Percentiles rank a stretch among this genome's conserved stretches.
These are phyloP conservation scores for Immersiella caudata DNA, from an alignment of 495 filamentous ascomycete species.

Conservation along the genomic window DNA sequence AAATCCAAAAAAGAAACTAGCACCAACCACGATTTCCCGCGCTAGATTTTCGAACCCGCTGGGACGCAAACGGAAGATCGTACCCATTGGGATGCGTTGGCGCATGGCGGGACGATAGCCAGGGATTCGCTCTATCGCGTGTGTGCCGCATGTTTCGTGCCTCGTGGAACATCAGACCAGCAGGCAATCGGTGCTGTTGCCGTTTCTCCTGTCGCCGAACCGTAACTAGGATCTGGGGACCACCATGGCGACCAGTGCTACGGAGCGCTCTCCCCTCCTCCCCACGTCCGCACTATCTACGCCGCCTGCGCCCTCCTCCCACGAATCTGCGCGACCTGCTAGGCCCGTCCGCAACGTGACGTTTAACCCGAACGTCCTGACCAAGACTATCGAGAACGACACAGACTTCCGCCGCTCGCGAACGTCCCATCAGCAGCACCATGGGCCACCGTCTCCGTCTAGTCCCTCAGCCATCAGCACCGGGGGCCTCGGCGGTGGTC, in stretches of 20 bases:
- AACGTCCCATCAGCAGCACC: slow-evolving; percentile 21
- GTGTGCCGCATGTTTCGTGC: slow-evolving; percentile 1
- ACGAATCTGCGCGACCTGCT: slow-evolving; percentile 40
- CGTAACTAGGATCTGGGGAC: neutral
- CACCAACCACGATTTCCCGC: neutral
- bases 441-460: slow-evolving; percentile 14
- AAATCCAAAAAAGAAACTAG: neutral
- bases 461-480: slow-evolving; percentile 34
- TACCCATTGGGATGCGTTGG: neutral
- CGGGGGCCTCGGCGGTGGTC: slow-evolving; percentile 44
- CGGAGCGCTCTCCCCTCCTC: slow-evolving; percentile 44
- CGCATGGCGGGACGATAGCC: slow-evolving; percentile 14
- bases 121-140: neutral
- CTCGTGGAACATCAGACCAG: neutral
- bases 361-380: slow-evolving; percentile 54
- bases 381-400: slow-evolving; percentile 54
- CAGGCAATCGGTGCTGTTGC: neutral
- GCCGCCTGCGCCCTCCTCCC: slow-evolving; percentile 24
- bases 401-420: slow-evolving; percentile 26
- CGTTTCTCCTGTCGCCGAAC: too few relatives aligned
- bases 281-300: slow-evolving; percentile 16
- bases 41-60: neutral
- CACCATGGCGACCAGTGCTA: slow-evolving; percentile 29
- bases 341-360: slow-evolving; percentile 49
- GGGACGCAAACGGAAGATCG: neutral